Evolutionary conservation across 2,329 filamentous ascomycete genomes (phyloP).

Genomic region (Sclerotinia minor): DNA sequence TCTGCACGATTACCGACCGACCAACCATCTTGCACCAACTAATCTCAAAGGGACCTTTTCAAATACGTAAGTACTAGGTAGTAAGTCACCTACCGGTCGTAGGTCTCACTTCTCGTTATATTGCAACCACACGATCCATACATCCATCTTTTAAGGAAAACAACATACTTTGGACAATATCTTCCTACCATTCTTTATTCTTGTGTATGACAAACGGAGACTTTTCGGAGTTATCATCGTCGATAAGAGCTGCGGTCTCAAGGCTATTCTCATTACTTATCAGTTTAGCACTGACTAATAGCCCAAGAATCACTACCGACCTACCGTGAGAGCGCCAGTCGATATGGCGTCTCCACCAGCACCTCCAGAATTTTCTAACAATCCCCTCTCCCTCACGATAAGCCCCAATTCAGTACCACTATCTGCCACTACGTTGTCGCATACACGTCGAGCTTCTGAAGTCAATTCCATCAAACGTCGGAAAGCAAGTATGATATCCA

Average conservation of each 20-base stretch:
- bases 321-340: background rate
- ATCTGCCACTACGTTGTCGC: conserved; percentile 51
- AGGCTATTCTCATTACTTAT: conserved; percentile 6
- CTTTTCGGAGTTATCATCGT: background rate
- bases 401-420: conserved; percentile 51
- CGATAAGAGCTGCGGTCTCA: conserved; percentile 2
- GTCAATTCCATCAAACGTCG: conserved; percentile 61
- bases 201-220: background rate
- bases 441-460: conserved; percentile 57
- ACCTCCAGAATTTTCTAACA: conserved; percentile 38
- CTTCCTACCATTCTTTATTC: background rate
- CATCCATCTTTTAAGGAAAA: background rate
- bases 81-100: background rate
- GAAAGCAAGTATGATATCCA: conserved; percentile 66
- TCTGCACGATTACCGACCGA: too few relatives aligned
- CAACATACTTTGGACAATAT: too few relatives aligned
- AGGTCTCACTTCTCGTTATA: background rate
- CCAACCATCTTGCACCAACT: too few relatives aligned
- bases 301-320: background rate
- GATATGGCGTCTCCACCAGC: conserved; percentile 40
- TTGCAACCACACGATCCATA: background rate
- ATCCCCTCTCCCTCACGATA: conserved; percentile 50
- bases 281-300: background rate
- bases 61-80: background rate
- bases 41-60: too few relatives aligned